phyloP scores from a whole-genome alignment of 1,139 yeast species.

The Lodderomyces oxycetoniae region DNA sequence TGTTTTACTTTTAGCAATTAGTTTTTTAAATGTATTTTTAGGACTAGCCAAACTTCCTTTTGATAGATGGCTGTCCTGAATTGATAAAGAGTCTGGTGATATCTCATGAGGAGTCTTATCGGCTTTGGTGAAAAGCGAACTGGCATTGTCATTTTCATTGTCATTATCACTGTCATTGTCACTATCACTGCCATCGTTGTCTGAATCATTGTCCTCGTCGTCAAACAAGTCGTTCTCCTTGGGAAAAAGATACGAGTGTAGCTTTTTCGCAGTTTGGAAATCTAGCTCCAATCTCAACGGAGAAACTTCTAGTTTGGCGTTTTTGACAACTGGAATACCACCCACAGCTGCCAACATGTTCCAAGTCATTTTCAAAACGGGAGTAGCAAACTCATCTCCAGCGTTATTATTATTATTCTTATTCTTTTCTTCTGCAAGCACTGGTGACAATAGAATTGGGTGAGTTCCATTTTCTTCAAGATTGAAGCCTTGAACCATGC shows the following conservation, averaged over 20 bases:
- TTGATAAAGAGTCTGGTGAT: constrained; percentile 1
- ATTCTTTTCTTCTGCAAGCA: constrained; percentile 15
- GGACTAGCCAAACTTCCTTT: not conserved
- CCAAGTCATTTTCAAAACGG: constrained; percentile 63
- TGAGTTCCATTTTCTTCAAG: constrained; percentile 55
- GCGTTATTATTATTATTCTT: constrained; percentile 9
- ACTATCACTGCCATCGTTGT: not conserved
- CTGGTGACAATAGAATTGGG: constrained; percentile 70
- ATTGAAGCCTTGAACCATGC: constrained; percentile 69
- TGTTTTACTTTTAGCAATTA: not conserved
- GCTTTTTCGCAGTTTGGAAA: constrained; percentile 54
- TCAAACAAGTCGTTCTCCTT: constrained; percentile 22
- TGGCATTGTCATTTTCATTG: not conserved
- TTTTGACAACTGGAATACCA: constrained; percentile 62
- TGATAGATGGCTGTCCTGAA: not conserved
- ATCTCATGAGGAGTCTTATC: not conserved
- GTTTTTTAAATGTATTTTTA: not conserved
- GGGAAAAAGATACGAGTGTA: constrained; percentile 67
- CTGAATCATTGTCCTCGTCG: constrained; percentile 6
- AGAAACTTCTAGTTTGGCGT: constrained; percentile 48
- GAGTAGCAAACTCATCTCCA: constrained; percentile 12
- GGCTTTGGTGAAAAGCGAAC: not conserved
- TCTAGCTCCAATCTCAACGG: constrained; percentile 76
- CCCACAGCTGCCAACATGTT: constrained; percentile 75
- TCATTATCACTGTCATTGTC: not conserved